phyloP scores from a whole-genome alignment of 257 asterid species.

The Ilex aquifolium region DNA sequence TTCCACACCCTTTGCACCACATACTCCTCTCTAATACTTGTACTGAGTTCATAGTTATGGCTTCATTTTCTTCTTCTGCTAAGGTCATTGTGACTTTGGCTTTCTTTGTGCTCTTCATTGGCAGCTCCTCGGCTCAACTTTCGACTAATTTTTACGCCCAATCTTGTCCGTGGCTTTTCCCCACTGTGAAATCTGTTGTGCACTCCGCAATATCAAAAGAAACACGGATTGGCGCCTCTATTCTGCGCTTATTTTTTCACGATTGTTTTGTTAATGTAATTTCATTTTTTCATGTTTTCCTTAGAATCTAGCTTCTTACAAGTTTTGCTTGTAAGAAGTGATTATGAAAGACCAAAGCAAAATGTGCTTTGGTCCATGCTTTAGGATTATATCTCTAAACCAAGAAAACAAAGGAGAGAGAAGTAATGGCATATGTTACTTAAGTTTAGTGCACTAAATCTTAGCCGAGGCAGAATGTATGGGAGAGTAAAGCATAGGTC shows the following conservation, averaged over 20 bases:
- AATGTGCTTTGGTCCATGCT: too few species aligned
- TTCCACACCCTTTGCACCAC: slow-evolving; percentile 13
- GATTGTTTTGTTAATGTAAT: slow-evolving; percentile 88
- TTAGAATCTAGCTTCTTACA: neutral
- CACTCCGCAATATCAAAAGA: slow-evolving; percentile 53
- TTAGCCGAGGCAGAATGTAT: too few species aligned
- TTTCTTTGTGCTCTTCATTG: slow-evolving; percentile 28
- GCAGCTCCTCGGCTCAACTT: slow-evolving; percentile 67
- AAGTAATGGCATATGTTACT: too few species aligned
- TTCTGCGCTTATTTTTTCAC: slow-evolving; percentile 82
- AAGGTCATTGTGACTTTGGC: slow-evolving; percentile 29
- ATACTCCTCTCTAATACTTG: slow-evolving; percentile 1
- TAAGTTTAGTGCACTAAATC: too few species aligned
- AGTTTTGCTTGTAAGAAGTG: neutral
- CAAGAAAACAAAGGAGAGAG: too few species aligned
- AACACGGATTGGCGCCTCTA: slow-evolving; percentile 90
- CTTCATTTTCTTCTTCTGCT: slow-evolving; percentile 24
- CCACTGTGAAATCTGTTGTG: slow-evolving; percentile 42
- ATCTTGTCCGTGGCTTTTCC: slow-evolving; percentile 58
- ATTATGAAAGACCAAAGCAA: too few species aligned
- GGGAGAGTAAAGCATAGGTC: too few species aligned
- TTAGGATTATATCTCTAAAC: too few species aligned
- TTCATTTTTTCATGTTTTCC: neutral
- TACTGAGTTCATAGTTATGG: slow-evolving; percentile 15
- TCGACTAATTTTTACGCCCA: slow-evolving; percentile 44